Evolutionary conservation across 192 early-diverging fungal genomes (phyloP).

Genomic region (Phycomyces nitens): DNA sequence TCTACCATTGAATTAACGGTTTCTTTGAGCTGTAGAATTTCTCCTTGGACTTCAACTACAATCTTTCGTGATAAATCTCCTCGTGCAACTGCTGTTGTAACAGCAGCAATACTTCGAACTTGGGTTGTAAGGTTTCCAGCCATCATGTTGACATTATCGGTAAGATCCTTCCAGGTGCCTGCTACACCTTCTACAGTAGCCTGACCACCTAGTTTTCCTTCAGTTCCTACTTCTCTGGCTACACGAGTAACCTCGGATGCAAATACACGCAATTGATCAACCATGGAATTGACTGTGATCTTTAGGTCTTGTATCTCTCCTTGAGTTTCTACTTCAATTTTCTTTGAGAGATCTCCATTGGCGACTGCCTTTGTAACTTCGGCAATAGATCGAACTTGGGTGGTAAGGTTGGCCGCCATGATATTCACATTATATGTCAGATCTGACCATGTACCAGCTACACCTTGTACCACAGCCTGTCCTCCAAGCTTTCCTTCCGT

Average conservation of each 20-base stretch:
- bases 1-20: conserved; percentile 56
- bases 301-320: conserved; percentile 71
- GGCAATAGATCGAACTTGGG: conserved; percentile 70
- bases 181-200: conserved; percentile 51
- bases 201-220: conserved; percentile 58
- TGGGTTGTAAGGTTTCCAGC: conserved; percentile 70
- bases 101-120: conserved; percentile 78
- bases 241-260: conserved; percentile 57
- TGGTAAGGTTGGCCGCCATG: conserved; percentile 64
- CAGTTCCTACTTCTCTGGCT: conserved; percentile 66
- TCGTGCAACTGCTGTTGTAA: conserved; percentile 56
- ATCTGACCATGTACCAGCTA: conserved; percentile 67
- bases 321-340: conserved; percentile 57
- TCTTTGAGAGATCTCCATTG: conserved; percentile 61
- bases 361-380: conserved; percentile 61
- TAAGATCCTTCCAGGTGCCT: conserved; percentile 55
- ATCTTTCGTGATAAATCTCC: conserved; percentile 47
- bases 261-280: conserved; percentile 55
- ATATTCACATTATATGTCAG: conserved; percentile 64
- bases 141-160: conserved; percentile 70
- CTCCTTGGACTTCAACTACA: conserved; percentile 46
- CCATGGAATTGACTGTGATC: conserved; percentile 69
- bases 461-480: conserved; percentile 52
- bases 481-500: conserved; percentile 54
- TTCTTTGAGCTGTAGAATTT: conserved; percentile 52